Conservation (phyloP, 2,329 filamentous ascomycete genomes). For the Cercospora sp. region DNA sequence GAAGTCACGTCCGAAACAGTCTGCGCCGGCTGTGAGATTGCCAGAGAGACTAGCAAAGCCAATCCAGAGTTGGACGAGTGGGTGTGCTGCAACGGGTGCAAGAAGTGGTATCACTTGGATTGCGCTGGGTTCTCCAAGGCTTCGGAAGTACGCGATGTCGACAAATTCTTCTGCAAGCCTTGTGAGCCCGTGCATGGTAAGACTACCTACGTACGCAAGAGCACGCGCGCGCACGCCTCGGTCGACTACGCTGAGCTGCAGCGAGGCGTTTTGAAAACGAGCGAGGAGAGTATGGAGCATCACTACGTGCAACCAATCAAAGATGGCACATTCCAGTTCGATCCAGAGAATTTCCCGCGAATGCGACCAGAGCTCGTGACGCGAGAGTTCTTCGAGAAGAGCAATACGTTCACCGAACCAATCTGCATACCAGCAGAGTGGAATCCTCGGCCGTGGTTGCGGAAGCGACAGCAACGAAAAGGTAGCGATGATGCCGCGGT, state of each 20-base stretch:
- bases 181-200: slow-evolving; percentile 62
- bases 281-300: slow-evolving; percentile 64
- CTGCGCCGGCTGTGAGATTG: slow-evolving; percentile 59
- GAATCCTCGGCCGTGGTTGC: slow-evolving; percentile 56
- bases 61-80: slow-evolving; percentile 57
- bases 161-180: slow-evolving; percentile 64
- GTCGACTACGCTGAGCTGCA: slow-evolving; percentile 70
- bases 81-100: slow-evolving; percentile 69
- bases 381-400: slow-evolving; percentile 62
- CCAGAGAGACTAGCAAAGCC: slow-evolving; percentile 53
- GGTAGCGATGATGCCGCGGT: slow-evolving; percentile 5
- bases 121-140: slow-evolving; percentile 67
- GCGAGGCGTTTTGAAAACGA: slow-evolving; percentile 64
- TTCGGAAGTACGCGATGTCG: slow-evolving; percentile 63
- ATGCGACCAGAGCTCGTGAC: slow-evolving; percentile 65
- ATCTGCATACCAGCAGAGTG: slow-evolving; percentile 63
- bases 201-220: slow-evolving; percentile 68
- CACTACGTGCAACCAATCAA: slow-evolving; percentile 69
- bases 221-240: slow-evolving; percentile 62
- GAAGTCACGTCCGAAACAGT: slow-evolving; percentile 45
- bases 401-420: slow-evolving; percentile 65
- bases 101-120: slow-evolving; percentile 67
- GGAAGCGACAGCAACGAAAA: slow-evolving; percentile 13
- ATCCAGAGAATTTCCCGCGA: slow-evolving; percentile 62
- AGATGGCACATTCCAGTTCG: slow-evolving; percentile 62